Conservation (phyloP, 2,329 filamentous ascomycete species). For the Paracoccidioides brasiliensis region DNA sequence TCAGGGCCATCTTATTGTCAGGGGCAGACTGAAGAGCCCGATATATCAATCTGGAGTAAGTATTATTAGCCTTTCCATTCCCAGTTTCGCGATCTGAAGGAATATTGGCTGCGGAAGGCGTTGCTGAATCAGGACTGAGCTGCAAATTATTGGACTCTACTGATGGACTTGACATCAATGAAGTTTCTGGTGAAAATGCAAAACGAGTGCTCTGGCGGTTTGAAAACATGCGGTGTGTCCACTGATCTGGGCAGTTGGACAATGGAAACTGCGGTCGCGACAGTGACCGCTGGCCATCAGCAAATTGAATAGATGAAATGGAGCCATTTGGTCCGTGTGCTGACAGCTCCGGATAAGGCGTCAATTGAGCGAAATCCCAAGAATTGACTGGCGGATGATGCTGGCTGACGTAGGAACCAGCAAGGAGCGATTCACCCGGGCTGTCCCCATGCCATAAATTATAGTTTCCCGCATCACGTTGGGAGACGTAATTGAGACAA, state of each 20-base stretch:
- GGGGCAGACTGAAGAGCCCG: constrained; percentile 57
- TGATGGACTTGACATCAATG: constrained; percentile 8
- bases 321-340: not conserved
- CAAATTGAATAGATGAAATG: not conserved
- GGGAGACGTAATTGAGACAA: not conserved
- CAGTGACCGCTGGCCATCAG: not conserved
- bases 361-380: not conserved
- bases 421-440: not conserved
- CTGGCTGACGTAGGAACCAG: not conserved
- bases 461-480: not conserved
- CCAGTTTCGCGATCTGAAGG: constrained; percentile 10
- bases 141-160: constrained; percentile 1
- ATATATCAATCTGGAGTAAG: constrained; percentile 75
- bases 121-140: not conserved
- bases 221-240: not conserved
- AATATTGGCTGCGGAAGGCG: constrained; percentile 15
- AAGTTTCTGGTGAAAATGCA: constrained; percentile 5
- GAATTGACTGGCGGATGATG: not conserved
- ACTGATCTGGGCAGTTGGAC: not conserved
- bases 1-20: constrained; percentile 58
- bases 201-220: constrained; percentile 4
- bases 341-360: not conserved
- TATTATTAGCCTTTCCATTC: constrained; percentile 20
- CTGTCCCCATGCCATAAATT: not conserved
- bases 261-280: not conserved